A percentile compares a stretch with the other conserved stretches of the same genome.
These are phyloP conservation scores for Neolentinus lepideus DNA, from an alignment of 1,284 basidiomycete genomes.

Conservation along the genomic window DNA sequence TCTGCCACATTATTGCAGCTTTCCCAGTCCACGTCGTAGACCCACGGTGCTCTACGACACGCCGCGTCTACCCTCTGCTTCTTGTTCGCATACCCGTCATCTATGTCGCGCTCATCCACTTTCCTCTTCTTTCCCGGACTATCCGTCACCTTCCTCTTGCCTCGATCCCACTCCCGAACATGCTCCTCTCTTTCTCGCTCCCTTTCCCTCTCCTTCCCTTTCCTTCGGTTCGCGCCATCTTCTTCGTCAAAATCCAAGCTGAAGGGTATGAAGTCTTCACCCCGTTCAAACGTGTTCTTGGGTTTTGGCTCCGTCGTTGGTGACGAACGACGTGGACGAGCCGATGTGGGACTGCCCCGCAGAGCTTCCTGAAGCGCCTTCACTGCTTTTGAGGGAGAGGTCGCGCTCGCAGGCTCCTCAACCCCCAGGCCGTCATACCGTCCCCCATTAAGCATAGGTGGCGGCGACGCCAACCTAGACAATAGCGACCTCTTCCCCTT, in stretches of 20 bases:
- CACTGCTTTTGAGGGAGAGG: background rate
- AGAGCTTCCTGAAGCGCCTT: background rate
- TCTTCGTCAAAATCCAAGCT: conserved; percentile 18
- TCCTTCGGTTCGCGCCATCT: conserved; percentile 17
- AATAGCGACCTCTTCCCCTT: background rate
- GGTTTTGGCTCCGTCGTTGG: background rate
- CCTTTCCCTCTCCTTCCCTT: conserved; percentile 19
- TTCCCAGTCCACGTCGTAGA: conserved; percentile 73
- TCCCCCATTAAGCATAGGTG: background rate
- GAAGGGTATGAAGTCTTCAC: background rate
- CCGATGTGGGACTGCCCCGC: background rate
- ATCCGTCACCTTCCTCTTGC: conserved; percentile 17
- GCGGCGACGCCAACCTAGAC: background rate
- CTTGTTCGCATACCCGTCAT: conserved; percentile 47
- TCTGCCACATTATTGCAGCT: conserved; percentile 72
- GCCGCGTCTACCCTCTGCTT: conserved; percentile 52
- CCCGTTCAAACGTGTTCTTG: background rate
- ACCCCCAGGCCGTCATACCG: background rate
- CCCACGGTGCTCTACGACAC: conserved; percentile 74
- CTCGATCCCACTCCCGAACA: conserved; percentile 5
- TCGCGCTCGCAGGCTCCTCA: background rate
- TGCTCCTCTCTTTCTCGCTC: conserved; percentile 11
- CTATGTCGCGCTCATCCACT: conserved; percentile 36
- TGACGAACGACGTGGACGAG: background rate
- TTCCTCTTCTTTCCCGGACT: conserved; percentile 30